A percentile compares a stretch with the other conserved stretches of the same genome.
These are phyloP conservation scores for Cytospora piceae DNA, from an alignment of 2,329 filamentous ascomycete species.

Conservation along the genomic window DNA sequence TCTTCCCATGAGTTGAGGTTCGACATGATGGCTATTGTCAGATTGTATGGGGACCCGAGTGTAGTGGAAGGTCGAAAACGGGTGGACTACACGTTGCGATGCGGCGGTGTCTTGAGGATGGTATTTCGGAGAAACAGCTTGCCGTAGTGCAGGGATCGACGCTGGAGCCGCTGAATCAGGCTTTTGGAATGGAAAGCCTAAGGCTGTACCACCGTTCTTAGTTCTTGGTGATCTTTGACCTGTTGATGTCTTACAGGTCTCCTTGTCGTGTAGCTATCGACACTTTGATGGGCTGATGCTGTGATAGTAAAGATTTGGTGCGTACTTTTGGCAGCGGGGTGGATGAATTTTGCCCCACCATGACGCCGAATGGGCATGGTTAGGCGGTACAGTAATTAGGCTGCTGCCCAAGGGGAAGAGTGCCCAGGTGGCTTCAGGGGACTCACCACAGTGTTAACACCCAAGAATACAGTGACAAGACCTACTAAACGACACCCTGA, in stretches of 20 bases:
- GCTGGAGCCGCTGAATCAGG: slow-evolving; percentile 14
- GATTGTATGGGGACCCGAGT: slow-evolving; percentile 23
- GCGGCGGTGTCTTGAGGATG: slow-evolving; percentile 35
- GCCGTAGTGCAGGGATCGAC: slow-evolving; percentile 25
- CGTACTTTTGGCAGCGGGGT: slow-evolving; percentile 22
- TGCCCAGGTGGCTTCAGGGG: slow-evolving; percentile 1
- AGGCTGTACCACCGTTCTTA: slow-evolving; percentile 5
- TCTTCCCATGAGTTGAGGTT: slow-evolving; percentile 96
- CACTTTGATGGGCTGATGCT: slow-evolving; percentile 1
- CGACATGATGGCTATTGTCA: slow-evolving; percentile 64
- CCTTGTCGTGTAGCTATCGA: neutral
- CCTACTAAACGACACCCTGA: accelerated
- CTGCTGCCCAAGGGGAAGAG: slow-evolving; percentile 9
- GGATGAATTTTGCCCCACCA: slow-evolving; percentile 26
- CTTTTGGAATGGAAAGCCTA: slow-evolving; percentile 4
- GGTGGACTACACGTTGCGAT: neutral
- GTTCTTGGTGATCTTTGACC: slow-evolving; percentile 4
- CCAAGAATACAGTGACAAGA: neutral
- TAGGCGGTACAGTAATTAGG: slow-evolving; percentile 3
- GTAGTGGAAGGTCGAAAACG: slow-evolving; percentile 10
- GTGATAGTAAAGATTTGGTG: slow-evolving; percentile 18
- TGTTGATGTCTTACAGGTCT: slow-evolving; percentile 20
- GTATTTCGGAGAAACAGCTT: slow-evolving; percentile 25
- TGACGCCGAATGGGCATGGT: slow-evolving; percentile 18
- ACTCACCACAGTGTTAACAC: slow-evolving; percentile 5